Base-by-base conservation (phyloP, 768 basidiomycete genomes). In the Guyanaporus albipodus region DNA sequence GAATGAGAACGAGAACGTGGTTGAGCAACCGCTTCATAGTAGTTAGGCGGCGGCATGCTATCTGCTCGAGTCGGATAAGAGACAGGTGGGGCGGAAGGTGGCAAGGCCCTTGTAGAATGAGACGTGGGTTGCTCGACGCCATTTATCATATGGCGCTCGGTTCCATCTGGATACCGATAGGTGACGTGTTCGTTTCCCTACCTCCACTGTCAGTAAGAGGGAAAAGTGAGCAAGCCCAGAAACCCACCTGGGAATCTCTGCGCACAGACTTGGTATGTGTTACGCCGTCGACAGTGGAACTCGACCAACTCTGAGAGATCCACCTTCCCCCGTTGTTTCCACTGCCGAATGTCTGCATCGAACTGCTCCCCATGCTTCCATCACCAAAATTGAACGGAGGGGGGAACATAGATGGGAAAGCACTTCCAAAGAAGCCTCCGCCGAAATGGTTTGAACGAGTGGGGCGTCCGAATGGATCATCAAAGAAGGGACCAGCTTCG, bases 181-280 rank as follows among this genome's bases (percentile, higher is more conserved):
- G 76, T 81, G 38, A 85, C 69, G 61, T 88, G 84, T 56, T 87
- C 84, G 53, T 87, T 87, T 3, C 87, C 87, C 87, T 90, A 50
- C 3, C 36, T 38, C 45, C 40, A 39, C 55, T 27, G 33, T 43
- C 43, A 45, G 42, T 27, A 27, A 34, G 44, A n/a, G 8, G 14
- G 22, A 29, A 26, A 42, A 39, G 15, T 5, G 43, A 12, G 38
- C 7, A 38, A 6, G 28, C 6, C 17, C n/a, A 11, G 33, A 24
- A 14, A 64, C 82, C 54, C 57, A 87, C 87, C 29, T 80, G 62
- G 32, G 70, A 73, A 56, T 90, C 85, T 61, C 50, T 74, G 59
- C 62, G 76, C 68, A 66, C 79, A 67, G 55, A 79, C 61, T 64
- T 78, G 17, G 62, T 78, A 49, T 82, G 76, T 0, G 83, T 85